phyloP scores from a whole-genome alignment of 2,329 filamentous ascomycete species.

The Botrytis pseudocinerea region DNA sequence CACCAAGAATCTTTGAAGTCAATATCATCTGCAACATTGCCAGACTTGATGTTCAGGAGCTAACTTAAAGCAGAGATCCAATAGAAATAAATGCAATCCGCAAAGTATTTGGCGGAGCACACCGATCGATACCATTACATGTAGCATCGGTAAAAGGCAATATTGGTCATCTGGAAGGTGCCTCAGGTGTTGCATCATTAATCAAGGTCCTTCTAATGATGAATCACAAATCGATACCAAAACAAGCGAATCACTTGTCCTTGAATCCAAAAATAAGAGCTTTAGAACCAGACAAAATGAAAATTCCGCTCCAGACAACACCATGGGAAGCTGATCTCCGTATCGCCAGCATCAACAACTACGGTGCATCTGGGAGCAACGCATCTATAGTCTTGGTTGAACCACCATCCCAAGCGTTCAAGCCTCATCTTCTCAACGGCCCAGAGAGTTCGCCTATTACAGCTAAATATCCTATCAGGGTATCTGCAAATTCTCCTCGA shows the following conservation, averaged over 20 bases:
- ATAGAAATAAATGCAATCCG: conserved; percentile 30
- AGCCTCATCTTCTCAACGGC: neutral
- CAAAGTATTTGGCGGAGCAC: conserved; percentile 22
- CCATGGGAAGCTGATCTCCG: neutral
- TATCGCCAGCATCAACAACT: conserved; percentile 4
- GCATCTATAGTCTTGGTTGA: neutral
- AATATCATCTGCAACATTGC: neutral
- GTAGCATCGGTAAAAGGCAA: conserved; percentile 25
- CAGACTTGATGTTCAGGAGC: neutral
- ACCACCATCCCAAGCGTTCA: neutral
- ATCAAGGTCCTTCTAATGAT: conserved; percentile 26
- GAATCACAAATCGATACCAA: conserved; percentile 42
- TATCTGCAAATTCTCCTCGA: neutral
- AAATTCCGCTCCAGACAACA: neutral
- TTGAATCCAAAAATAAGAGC: neutral
- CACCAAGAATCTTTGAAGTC: neutral
- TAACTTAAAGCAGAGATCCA: conserved; percentile 27
- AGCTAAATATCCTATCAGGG: neutral
- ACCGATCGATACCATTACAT: neutral
- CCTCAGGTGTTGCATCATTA: conserved; percentile 23
- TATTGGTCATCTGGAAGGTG: conserved; percentile 33
- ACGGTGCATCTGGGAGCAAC: conserved; percentile 8
- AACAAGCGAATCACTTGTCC: neutral
- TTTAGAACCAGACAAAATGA: neutral
- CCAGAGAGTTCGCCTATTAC: neutral